phyloP scores from a whole-genome alignment of 352 stramenopile genomes.

The Phytophthora pseudosyringae region DNA sequence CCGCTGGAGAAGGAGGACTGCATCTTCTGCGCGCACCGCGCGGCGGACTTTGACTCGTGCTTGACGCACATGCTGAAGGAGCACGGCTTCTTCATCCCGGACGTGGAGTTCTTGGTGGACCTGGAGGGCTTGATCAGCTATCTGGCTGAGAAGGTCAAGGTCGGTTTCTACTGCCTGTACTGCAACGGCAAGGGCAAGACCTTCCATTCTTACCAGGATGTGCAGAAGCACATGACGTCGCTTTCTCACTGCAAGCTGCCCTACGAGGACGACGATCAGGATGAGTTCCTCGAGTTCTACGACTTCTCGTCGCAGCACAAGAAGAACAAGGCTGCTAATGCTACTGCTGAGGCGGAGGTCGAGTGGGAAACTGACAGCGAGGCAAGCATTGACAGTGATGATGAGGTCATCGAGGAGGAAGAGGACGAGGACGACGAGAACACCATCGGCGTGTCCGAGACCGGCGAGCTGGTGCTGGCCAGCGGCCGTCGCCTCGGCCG shows the following conservation, averaged over 20 bases:
- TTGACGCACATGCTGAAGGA: constrained; percentile 93
- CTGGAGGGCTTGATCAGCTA: constrained; percentile 93
- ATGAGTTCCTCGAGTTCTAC: constrained; percentile 92
- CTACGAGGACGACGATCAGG: constrained; percentile 92
- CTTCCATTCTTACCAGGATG: constrained; percentile 90
- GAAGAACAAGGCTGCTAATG: constrained; percentile 35
- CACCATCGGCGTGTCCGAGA: constrained; percentile 84
- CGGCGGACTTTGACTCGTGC: constrained; percentile 67
- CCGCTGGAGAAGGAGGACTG: constrained; percentile 82
- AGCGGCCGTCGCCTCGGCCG: constrained; percentile 88
- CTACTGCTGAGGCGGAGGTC: constrained; percentile 44
- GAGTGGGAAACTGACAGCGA: constrained; percentile 87
- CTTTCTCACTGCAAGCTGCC: constrained; percentile 92
- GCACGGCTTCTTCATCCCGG: constrained; percentile 96
- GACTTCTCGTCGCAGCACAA: constrained; percentile 90
- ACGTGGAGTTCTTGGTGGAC: constrained; percentile 93
- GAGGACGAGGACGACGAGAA: constrained; percentile 57
- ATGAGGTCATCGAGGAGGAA: constrained; percentile 76
- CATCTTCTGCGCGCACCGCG: constrained; percentile 81
- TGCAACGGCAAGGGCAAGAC: constrained; percentile 92
- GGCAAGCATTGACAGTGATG: constrained; percentile 74
- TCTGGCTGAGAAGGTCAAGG: constrained; percentile 95
- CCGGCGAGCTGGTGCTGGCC: constrained; percentile 88
- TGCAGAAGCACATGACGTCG: constrained; percentile 96
- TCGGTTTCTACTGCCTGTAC: constrained; percentile 95